phyloP scores from a whole-genome alignment of 202 grass and related monocot genomes.

The Panicum virgatum region DNA sequence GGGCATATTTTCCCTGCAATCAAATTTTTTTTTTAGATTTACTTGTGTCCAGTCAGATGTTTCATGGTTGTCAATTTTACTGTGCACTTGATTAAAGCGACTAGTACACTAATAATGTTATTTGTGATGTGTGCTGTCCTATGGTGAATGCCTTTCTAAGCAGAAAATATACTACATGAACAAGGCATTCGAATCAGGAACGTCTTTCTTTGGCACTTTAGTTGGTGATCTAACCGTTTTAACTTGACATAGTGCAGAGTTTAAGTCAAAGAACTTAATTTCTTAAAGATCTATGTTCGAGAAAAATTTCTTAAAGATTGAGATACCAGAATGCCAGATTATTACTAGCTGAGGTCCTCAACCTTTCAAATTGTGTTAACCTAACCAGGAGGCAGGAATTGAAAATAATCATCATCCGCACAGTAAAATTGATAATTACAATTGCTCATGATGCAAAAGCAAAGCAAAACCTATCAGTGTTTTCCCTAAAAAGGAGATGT shows the following conservation, averaged over 20 bases:
- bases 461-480: not conserved
- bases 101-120: not conserved
- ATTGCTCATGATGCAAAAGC: not conserved
- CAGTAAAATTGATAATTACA: not conserved
- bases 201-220: not conserved
- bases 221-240: not conserved
- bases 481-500: not conserved
- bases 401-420: not conserved
- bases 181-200: constrained; percentile 4
- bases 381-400: not conserved
- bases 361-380: not conserved
- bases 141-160: not conserved
- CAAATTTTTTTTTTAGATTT: not conserved
- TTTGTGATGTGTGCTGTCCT: not conserved
- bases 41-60: not conserved
- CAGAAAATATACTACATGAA: constrained; percentile 15
- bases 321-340: not conserved
- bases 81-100: not conserved
- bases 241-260: not conserved
- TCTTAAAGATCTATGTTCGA: too few relatives aligned
- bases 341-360: not conserved
- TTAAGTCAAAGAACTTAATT: not conserved
- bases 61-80: not conserved
- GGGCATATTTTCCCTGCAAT: not conserved
- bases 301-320: not conserved